Base-by-base conservation (phyloP, 768 basidiomycete species). In the Rhodosporidiobolus odoratus region DNA sequence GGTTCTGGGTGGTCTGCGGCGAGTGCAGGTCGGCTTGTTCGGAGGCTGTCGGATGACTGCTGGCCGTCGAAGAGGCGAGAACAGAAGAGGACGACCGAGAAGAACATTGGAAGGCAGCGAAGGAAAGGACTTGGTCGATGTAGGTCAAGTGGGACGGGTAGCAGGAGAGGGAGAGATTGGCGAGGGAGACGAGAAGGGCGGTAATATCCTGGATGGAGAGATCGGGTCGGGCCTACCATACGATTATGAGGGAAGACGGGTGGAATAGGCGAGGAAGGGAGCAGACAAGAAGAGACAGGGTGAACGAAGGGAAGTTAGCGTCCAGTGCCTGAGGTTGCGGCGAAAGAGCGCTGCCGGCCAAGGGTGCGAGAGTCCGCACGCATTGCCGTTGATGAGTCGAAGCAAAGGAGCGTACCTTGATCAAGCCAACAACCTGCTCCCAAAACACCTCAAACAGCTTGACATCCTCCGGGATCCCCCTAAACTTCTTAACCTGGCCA, bases 371-470 rank as follows among this genome's bases (percentile, higher is more conserved):
- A n/a, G n/a, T n/a, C n/a, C n/a, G n/a, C n/a, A n/a, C n/a, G n/a
- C n/a, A n/a, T n/a, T n/a, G n/a, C n/a, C n/a, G n/a, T n/a, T n/a
- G n/a, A n/a, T n/a, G n/a, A n/a, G n/a, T 17, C 40, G 38, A 34
- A 63, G 21, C 53, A 15, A 45, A 8, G 37, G 21, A 16, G 78
- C 85, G 27, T 75, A 91, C 93, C 86, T 94, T 96, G 83, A 99
- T 94, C 35, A 99, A 86, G 78, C 96, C 89, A 17, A 98, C 94
- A 9, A 98, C 92, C 79, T 99, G 96, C 73, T 90, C 88, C 95
- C 96, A 99, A 79, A 98, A 99, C 17, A 98, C 93, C 78, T 99
- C 96, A 72, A 99, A 99, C 61, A 99, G 81, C 77, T 89, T 91
- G 32, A 96, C 96, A 74, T 97, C 85, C 78, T 93, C 90, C 13